A percentile compares a stretch with the other conserved stretches of the same genome.
These are phyloP conservation scores for Nothophoma quercina DNA, from an alignment of 2,329 filamentous ascomycete genomes.

Conservation along the genomic window DNA sequence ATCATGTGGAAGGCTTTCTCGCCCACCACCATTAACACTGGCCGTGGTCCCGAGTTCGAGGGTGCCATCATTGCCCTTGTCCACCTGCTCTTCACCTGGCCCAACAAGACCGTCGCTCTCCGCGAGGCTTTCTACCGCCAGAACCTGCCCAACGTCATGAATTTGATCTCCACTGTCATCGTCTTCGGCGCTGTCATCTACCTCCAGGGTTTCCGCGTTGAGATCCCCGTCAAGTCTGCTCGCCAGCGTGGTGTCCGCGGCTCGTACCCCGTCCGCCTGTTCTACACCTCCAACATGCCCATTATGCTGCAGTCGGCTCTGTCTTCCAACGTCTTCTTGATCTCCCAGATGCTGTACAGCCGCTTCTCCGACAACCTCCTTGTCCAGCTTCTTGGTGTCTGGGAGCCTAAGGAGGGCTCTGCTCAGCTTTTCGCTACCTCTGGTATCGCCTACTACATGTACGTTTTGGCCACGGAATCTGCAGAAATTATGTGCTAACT, in stretches of 20 bases:
- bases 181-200: constrained; percentile 99
- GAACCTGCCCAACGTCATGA: constrained; percentile 99
- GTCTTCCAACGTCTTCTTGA: constrained; percentile 98
- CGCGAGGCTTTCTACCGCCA: constrained; percentile 99
- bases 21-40: constrained; percentile 98
- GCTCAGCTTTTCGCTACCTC: constrained; percentile 93
- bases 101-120: constrained; percentile 98
- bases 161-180: constrained; percentile 88
- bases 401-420: constrained; percentile 96
- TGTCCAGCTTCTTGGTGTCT: constrained; percentile 95
- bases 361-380: constrained; percentile 99
- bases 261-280: constrained; percentile 96
- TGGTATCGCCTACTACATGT: constrained; percentile 98
- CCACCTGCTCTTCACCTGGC: constrained; percentile 97
- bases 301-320: constrained; percentile 99
- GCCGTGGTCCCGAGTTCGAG: constrained; percentile 98
- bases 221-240: constrained; percentile 99
- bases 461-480: constrained; percentile 14
- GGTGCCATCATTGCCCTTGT: constrained; percentile 97
- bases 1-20: constrained; percentile 99
- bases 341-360: constrained; percentile 99
- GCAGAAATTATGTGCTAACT: constrained; percentile 22
- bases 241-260: constrained; percentile 98
- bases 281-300: constrained; percentile 99
- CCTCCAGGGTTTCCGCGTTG: constrained; percentile 98